Conservation (phyloP, 148 eudicot genomes). For the Vaccinium corymbosum region DNA sequence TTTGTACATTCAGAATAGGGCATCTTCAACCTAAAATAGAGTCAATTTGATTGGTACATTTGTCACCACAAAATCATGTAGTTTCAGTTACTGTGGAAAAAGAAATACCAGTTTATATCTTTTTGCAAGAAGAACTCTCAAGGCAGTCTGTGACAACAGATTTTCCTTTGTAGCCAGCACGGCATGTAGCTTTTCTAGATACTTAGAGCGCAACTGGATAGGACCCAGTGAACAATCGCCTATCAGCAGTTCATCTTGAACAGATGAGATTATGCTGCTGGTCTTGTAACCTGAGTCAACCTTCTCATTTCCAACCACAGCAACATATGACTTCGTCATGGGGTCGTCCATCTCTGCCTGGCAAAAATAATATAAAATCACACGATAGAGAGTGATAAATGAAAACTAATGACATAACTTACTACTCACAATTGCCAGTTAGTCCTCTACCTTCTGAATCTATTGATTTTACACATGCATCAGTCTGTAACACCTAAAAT, state of each 20-base stretch:
- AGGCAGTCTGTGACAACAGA: slow-evolving; percentile 41
- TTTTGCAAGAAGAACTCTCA: slow-evolving; percentile 40
- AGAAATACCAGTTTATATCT: slow-evolving; percentile 50
- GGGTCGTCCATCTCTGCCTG: slow-evolving; percentile 26
- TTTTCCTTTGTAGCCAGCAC: slow-evolving; percentile 31
- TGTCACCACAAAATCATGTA: not conserved
- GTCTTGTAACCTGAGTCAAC: slow-evolving; percentile 24
- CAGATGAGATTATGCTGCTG: slow-evolving; percentile 20
- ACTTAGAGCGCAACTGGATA: slow-evolving; percentile 20
- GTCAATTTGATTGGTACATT: not conserved
- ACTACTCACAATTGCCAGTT: not conserved
- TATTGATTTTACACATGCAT: not conserved
- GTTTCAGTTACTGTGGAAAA: slow-evolving; percentile 8
- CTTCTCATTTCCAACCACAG: slow-evolving; percentile 20
- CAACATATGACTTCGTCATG: not conserved
- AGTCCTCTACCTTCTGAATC: not conserved
- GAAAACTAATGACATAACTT: not conserved
- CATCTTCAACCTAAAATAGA: not conserved
- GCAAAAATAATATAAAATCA: not conserved
- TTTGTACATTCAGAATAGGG: not conserved
- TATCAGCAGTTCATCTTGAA: slow-evolving; percentile 18
- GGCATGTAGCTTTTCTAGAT: slow-evolving; percentile 26
- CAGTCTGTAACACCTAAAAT: not conserved
- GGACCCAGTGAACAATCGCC: slow-evolving; percentile 28
- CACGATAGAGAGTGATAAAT: not conserved